Evolutionary conservation across 257 asterid genomes (phyloP), one percentile per base, ranked within the genome.

Genomic region (Salvia rosmarinus): DNA sequence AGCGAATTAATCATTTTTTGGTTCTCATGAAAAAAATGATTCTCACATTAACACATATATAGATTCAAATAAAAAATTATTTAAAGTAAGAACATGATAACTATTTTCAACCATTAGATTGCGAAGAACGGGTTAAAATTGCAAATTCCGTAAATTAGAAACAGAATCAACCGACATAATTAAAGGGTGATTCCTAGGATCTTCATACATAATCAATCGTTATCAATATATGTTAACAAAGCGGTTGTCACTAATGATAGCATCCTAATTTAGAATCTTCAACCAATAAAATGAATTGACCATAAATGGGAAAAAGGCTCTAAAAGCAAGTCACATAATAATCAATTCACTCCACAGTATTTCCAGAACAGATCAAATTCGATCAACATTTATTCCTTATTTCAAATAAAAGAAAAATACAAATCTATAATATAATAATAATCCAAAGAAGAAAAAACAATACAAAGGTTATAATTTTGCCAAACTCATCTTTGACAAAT

Each of bases 341-440:
- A 61, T 35, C 30, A 34, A 35, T 35, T 7, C 13, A 50, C 57
- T 9, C 30, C 58, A 51, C 12, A 8, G 21, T 1, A 14, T 14
- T 46, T 43, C 21, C 9, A 49, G 8, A 7, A 57, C 5, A n/a
- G 0, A 39, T 37, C 47, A 28, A 71, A 47, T 57, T 37, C n/a
- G 6, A n/a, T 14, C 43, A 28, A 42, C 60, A 56, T 11, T 70
- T 64, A 79, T 74, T 61, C 46, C 56, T 74, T 35, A 79, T 73
- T 21, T 55, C 19, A 66, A 66, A 12, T 23, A 37, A 13, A 73
- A 62, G 2, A 50, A 9, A 50, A 64, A 35, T 51, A 79, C 52
- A 66, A 72, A n/a, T 51, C 7, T 54, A 54, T 25, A 34, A 9
- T 58, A 34, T 56, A 19, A 39, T 56, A 30, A 1, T 64, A 46